phyloP scores from a whole-genome alignment of 1,139 yeast genomes.

The Yamadazyma dushanensis region DNA sequence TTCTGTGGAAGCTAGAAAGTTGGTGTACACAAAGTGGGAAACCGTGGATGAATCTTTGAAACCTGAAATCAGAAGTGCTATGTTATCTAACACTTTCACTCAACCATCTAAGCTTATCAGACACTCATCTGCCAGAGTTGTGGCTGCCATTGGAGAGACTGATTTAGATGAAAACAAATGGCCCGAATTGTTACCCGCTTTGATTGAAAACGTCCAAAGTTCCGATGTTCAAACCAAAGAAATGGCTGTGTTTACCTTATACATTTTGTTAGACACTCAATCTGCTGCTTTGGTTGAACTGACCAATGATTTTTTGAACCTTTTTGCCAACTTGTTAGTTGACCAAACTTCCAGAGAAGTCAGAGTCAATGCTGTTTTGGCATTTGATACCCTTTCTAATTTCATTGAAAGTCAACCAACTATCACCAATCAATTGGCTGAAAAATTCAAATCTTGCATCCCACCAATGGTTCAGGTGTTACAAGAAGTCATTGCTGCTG shows the following conservation, averaged over 20 bases:
- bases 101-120: slow-evolving; percentile 63
- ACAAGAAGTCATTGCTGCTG: slow-evolving; percentile 67
- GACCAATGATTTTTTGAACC: slow-evolving; percentile 64
- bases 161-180: slow-evolving; percentile 71
- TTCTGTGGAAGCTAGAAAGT: slow-evolving; percentile 92
- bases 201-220: slow-evolving; percentile 70
- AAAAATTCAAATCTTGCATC: slow-evolving; percentile 63
- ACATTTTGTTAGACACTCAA: slow-evolving; percentile 76
- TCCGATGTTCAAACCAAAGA: slow-evolving; percentile 67
- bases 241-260: slow-evolving; percentile 78
- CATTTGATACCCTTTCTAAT: slow-evolving; percentile 75
- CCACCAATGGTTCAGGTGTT: slow-evolving; percentile 84
- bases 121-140: slow-evolving; percentile 87
- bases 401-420: slow-evolving; percentile 58
- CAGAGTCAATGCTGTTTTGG: slow-evolving; percentile 80
- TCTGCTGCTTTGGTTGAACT: slow-evolving; percentile 62
- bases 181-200: slow-evolving; percentile 73
- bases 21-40: slow-evolving; percentile 74
- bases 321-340: slow-evolving; percentile 66
- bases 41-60: slow-evolving; percentile 51
- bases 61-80: slow-evolving; percentile 61
- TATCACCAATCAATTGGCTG: slow-evolving; percentile 49
- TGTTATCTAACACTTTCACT: slow-evolving; percentile 68
- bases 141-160: slow-evolving; percentile 78
- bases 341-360: slow-evolving; percentile 71